Conservation (phyloP, 768 basidiomycete genomes). For the Mrakia blollopis region DNA sequence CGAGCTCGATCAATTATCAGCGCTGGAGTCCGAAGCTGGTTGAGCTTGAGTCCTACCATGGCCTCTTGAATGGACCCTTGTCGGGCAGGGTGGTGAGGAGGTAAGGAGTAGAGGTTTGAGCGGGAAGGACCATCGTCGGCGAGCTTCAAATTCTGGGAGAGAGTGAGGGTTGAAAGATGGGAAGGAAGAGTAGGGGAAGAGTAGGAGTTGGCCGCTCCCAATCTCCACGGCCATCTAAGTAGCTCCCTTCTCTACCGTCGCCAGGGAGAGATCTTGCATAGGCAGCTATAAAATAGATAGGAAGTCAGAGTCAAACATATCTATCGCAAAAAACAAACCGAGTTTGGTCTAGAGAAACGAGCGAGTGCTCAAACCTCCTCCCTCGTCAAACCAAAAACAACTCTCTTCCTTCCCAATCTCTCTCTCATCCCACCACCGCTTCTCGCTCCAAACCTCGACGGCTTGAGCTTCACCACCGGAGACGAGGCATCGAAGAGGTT, state of each 20-base stretch:
- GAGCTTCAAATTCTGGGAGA: not conserved
- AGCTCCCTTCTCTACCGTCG: no score
- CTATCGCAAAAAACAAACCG: not conserved
- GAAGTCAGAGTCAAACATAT: no score
- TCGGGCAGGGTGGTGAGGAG: conserved; percentile 33
- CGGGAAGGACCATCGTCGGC: not conserved
- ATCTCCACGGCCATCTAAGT: no score
- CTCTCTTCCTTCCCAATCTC: conserved; percentile 9
- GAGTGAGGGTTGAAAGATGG: not conserved
- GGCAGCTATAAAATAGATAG: no score
- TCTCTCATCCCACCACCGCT: not conserved
- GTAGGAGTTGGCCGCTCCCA: not conserved
- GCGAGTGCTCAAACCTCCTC: not conserved
- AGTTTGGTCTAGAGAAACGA: not conserved
- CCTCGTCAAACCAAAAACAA: not conserved
- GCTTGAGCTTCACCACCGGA: not conserved
- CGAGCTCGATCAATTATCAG: conserved; percentile 67
- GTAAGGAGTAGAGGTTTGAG: not conserved
- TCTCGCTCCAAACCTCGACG: not conserved
- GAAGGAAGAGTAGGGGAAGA: not conserved
- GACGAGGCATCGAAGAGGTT: conserved; percentile 16
- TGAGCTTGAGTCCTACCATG: conserved; percentile 58
- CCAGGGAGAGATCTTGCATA: no score
- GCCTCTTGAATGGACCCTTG: conserved; percentile 33
- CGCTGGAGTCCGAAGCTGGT: conserved; percentile 66